Evolutionary conservation across 441 rosid genomes (phyloP).

Genomic region (Brassica hybrid): DNA sequence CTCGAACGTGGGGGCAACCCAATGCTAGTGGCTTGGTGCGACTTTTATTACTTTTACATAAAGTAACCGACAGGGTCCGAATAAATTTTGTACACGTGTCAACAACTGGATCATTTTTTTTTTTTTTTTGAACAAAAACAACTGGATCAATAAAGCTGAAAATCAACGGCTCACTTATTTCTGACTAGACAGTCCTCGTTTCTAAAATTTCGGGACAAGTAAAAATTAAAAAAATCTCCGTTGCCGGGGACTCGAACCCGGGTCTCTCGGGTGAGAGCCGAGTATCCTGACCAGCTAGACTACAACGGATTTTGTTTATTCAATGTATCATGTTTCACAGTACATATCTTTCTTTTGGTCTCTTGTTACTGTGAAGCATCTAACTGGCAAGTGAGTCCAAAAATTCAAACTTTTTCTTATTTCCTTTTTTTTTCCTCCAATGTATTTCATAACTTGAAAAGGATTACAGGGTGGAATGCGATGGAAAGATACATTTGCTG

Average conservation of each 20-base stretch:
- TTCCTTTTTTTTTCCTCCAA: too few species aligned
- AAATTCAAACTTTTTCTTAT: not conserved
- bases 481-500: too few species aligned
- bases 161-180: constrained; percentile 20
- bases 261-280: constrained; percentile 99
- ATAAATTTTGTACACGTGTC: constrained; percentile 23
- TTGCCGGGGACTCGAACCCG: constrained; percentile 89
- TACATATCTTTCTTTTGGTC: not conserved
- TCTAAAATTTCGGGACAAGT: not conserved
- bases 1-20: constrained; percentile 40
- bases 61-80: constrained; percentile 31
- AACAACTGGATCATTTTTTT: not conserved
- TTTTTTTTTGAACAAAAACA: too few species aligned
- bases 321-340: rapidly evolving
- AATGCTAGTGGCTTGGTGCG: constrained; percentile 20
- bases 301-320: not conserved
- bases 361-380: not conserved
- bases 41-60: not conserved
- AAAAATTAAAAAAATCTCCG: constrained; percentile 46
- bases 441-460: too few species aligned
- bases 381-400: not conserved
- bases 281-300: constrained; percentile 93
- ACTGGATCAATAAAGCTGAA: not conserved
- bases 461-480: too few species aligned
- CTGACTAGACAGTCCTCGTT: not conserved